These are phyloP conservation scores for Barnettozyma wickerhamii DNA, from an alignment of 805 yeast species.

Conservation along the genomic window DNA sequence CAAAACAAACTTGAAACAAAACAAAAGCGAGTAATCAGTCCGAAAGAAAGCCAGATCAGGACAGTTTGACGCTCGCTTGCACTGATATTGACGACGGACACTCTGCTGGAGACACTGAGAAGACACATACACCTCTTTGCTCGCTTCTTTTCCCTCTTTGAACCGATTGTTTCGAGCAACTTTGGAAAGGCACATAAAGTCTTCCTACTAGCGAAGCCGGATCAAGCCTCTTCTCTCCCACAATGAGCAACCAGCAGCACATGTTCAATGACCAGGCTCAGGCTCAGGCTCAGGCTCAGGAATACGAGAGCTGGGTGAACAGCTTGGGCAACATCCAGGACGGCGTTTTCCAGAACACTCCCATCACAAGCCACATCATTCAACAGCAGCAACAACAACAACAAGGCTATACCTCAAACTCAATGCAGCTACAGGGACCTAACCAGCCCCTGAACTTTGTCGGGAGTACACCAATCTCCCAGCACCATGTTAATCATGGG, in stretches of 20 bases:
- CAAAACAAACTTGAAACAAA: constrained; percentile 1
- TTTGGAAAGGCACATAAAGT: background rate
- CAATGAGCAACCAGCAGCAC: constrained; percentile 2
- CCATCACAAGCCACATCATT: constrained; percentile 21
- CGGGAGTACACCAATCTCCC: constrained; percentile 3
- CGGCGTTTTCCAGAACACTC: constrained; percentile 24
- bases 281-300: constrained; percentile 19
- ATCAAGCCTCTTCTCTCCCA: background rate
- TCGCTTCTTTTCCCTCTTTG: no score
- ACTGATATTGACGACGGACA: no score
- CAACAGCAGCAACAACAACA: constrained; percentile 14
- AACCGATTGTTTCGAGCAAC: no score
- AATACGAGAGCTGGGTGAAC: constrained; percentile 26
- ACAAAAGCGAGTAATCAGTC: background rate
- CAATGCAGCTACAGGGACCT: constrained; percentile 1
- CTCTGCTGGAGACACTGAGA: no score
- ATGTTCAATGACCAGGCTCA: constrained; percentile 4
- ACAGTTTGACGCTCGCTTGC: no score
- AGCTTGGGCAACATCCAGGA: constrained; percentile 24
- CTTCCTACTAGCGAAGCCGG: background rate
- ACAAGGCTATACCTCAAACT: constrained; percentile 5
- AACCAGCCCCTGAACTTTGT: constrained; percentile 5
- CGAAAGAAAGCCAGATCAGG: no score
- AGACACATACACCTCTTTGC: no score
- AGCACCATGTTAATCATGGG: constrained; percentile 4